Percentiles rank a stretch among this genome's conserved stretches.
Conservation (phyloP, 164 flowering plant genomes). For the Sedum album region DNA sequence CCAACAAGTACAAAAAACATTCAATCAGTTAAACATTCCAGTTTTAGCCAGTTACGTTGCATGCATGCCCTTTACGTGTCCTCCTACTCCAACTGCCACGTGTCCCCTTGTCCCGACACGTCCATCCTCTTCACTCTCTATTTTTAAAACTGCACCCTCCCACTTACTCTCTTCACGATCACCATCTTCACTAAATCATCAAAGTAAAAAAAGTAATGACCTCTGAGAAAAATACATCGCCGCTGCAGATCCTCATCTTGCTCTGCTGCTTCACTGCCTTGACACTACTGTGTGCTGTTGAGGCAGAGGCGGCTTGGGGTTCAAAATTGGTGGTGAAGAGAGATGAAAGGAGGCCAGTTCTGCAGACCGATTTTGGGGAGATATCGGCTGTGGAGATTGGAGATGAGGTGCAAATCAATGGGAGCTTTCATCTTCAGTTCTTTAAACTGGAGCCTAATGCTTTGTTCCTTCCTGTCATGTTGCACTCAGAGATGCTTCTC, state of each 20-base stretch:
- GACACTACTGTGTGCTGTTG: neutral
- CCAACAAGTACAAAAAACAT: constrained; percentile 1
- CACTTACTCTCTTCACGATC: neutral
- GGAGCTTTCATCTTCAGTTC: constrained; percentile 57
- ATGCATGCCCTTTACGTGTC: neutral
- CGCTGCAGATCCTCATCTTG: neutral
- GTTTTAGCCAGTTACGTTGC: neutral
- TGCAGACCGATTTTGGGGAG: constrained; percentile 48
- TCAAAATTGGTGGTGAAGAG: constrained; percentile 27
- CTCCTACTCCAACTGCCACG: neutral
- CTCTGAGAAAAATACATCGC: neutral
- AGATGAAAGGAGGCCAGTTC: constrained; percentile 30
- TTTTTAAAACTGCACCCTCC: neutral
- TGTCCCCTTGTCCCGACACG: neutral
- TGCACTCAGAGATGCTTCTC: constrained; percentile 82
- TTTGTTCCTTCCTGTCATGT: constrained; percentile 68
- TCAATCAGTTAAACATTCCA: neutral
- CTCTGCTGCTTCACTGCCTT: neutral
- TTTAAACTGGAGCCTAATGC: constrained; percentile 73
- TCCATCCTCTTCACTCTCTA: neutral
- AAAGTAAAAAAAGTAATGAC: neutral
- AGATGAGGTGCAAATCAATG: constrained; percentile 24
- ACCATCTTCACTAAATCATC: constrained; percentile 3
- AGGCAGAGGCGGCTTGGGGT: neutral
- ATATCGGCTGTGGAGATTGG: constrained; percentile 41